phyloP scores from a whole-genome alignment of 192 early-diverging fungal species.

The Podila verticillata region DNA sequence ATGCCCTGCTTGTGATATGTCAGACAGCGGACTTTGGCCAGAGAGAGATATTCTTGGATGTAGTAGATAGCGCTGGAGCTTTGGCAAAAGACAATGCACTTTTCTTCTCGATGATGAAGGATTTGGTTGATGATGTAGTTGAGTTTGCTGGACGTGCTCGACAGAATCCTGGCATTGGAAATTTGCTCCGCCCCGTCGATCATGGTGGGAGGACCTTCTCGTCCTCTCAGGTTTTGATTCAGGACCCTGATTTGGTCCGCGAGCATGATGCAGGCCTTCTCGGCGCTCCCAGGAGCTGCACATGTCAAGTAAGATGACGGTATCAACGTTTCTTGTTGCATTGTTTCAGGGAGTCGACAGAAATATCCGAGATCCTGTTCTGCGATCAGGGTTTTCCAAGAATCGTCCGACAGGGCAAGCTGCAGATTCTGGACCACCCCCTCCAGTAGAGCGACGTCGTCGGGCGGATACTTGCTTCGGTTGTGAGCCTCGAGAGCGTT shows the following conservation, averaged over 20 bases:
- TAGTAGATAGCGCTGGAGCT: slow-evolving; percentile 62
- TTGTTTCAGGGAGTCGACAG: slow-evolving; percentile 3
- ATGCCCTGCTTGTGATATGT: slow-evolving; percentile 60
- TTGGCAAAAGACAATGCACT: slow-evolving; percentile 71
- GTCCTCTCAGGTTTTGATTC: background rate
- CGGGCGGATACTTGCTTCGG: slow-evolving; percentile 21
- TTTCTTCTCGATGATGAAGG: slow-evolving; percentile 51
- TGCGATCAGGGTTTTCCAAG: slow-evolving; percentile 29
- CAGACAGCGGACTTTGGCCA: slow-evolving; percentile 63
- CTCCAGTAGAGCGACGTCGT: slow-evolving; percentile 34
- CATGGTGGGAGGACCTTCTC: background rate
- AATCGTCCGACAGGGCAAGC: slow-evolving; percentile 15
- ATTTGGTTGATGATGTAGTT: slow-evolving; percentile 61
- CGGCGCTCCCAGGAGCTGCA: too few relatives aligned
- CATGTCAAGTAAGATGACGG: background rate
- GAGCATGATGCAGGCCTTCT: slow-evolving; percentile 11
- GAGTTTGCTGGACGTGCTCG: slow-evolving; percentile 63
- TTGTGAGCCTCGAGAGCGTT: slow-evolving; percentile 30
- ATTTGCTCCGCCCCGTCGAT: too few relatives aligned
- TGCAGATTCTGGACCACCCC: slow-evolving; percentile 21
- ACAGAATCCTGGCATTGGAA: slow-evolving; percentile 23
- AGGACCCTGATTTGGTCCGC: slow-evolving; percentile 8
- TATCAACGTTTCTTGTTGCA: slow-evolving; percentile 7
- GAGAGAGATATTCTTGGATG: slow-evolving; percentile 55
- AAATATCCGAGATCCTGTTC: slow-evolving; percentile 47